These are phyloP conservation scores for Nissolia schottii DNA, from an alignment of 306 rosid species.

Conservation along the genomic window DNA sequence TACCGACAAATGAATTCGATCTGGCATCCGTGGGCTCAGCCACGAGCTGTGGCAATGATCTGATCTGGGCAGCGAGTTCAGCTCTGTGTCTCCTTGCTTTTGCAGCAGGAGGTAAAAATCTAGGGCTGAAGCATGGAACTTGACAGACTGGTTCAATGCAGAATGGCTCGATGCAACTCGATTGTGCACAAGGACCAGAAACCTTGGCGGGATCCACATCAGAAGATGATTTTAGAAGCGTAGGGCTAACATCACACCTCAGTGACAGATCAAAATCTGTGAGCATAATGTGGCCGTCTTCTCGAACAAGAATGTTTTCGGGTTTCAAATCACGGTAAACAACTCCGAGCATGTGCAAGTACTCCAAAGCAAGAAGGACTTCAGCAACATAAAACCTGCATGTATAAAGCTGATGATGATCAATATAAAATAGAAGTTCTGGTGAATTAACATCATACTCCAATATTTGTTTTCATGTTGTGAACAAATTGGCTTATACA, in stretches of 20 bases:
- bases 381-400: slow-evolving; percentile 88
- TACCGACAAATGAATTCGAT: slow-evolving; percentile 89
- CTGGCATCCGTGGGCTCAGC: slow-evolving; percentile 85
- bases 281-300: slow-evolving; percentile 92
- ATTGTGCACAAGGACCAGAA: slow-evolving; percentile 62
- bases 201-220: slow-evolving; percentile 51
- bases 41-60: slow-evolving; percentile 87
- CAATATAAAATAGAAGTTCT: neutral
- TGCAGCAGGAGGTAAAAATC: slow-evolving; percentile 56
- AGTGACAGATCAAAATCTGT: slow-evolving; percentile 87
- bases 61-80: slow-evolving; percentile 47
- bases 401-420: neutral
- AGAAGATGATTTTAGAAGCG: slow-evolving; percentile 54
- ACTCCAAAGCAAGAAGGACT: slow-evolving; percentile 89
- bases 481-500: neutral
- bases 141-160: slow-evolving; percentile 78
- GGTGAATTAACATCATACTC: slow-evolving; percentile 16
- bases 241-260: slow-evolving; percentile 72
- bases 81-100: slow-evolving; percentile 59
- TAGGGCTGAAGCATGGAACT: slow-evolving; percentile 83
- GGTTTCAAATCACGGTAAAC: slow-evolving; percentile 88
- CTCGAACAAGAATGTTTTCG: slow-evolving; percentile 86
- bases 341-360: slow-evolving; percentile 91
- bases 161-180: slow-evolving; percentile 76
- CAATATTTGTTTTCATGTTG: neutral